A percentile compares a stretch with the other conserved stretches of the same genome.
phyloP scores from a whole-genome alignment of 768 basidiomycete species.

The Strobilomyces echinocephalus region DNA sequence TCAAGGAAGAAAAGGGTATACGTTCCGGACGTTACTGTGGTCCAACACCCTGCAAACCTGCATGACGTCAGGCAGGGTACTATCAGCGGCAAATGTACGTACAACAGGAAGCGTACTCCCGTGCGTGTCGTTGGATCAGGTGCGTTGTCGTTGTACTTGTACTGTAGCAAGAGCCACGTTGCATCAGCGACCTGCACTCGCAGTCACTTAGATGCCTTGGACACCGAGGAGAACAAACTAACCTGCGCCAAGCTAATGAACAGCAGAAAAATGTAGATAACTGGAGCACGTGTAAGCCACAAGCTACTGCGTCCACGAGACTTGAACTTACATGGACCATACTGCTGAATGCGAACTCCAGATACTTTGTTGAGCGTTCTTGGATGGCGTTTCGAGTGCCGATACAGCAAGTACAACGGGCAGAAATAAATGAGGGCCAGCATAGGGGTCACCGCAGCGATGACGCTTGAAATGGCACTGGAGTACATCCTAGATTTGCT shows the following conservation, averaged over 20 bases:
- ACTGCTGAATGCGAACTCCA: constrained; percentile 43
- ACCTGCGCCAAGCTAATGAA: constrained; percentile 47
- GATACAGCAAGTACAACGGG: constrained; percentile 46
- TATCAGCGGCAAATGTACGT: constrained; percentile 16
- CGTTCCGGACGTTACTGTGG: constrained; percentile 45
- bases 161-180: constrained; percentile 58
- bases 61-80: constrained; percentile 1
- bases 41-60: constrained; percentile 62
- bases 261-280: constrained; percentile 49
- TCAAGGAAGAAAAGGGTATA: constrained; percentile 60
- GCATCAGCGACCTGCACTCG: constrained; percentile 44
- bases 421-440: constrained; percentile 45
- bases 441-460: constrained; percentile 34
- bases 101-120: constrained; percentile 49
- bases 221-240: not conserved
- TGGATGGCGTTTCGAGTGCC: constrained; percentile 42
- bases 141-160: constrained; percentile 47
- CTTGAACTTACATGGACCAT: constrained; percentile 44
- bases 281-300: constrained; percentile 31
- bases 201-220: constrained; percentile 1
- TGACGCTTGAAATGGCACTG: constrained; percentile 33
- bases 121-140: constrained; percentile 43
- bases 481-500: constrained; percentile 31
- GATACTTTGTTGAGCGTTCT: constrained; percentile 48
- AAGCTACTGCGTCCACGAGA: constrained; percentile 1